Percentiles rank a stretch among this genome's conserved stretches.
These are phyloP conservation scores for Sarocladium strictum DNA, from an alignment of 2,329 filamentous ascomycete species.

Conservation along the genomic window DNA sequence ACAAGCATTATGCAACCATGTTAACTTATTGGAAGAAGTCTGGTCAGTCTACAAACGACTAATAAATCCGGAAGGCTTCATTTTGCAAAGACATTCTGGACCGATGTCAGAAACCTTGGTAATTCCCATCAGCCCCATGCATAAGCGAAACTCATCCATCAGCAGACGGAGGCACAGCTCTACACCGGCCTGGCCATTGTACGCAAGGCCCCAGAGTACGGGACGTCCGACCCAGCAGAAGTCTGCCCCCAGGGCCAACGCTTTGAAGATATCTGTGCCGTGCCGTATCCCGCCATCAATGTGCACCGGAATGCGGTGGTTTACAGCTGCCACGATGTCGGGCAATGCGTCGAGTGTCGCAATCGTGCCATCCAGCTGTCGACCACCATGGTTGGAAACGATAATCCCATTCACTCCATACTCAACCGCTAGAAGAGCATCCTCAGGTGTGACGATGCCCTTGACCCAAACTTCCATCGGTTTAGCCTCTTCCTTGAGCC, in stretches of 20 bases:
- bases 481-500: background rate
- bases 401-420: slow-evolving; percentile 24
- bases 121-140: background rate
- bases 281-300: slow-evolving; percentile 20
- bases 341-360: slow-evolving; percentile 1
- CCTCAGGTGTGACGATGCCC: slow-evolving; percentile 24
- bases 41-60: background rate
- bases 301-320: background rate
- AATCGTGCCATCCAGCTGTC: background rate
- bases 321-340: background rate
- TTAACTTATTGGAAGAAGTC: too few relatives aligned
- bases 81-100: background rate
- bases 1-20: background rate
- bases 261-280: slow-evolving; percentile 22
- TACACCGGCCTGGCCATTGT: slow-evolving; percentile 11
- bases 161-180: background rate
- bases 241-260: slow-evolving; percentile 20
- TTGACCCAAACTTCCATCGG: slow-evolving; percentile 16
- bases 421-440: slow-evolving; percentile 22
- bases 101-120: background rate
- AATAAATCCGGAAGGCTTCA: background rate
- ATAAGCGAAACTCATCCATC: background rate
- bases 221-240: slow-evolving; percentile 29
- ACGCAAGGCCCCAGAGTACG: slow-evolving; percentile 12
- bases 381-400: slow-evolving; percentile 16